Percentiles rank a stretch among this genome's conserved stretches.
phyloP scores from a whole-genome alignment of 495 filamentous ascomycete genomes.

The Penicillium argentinense region DNA sequence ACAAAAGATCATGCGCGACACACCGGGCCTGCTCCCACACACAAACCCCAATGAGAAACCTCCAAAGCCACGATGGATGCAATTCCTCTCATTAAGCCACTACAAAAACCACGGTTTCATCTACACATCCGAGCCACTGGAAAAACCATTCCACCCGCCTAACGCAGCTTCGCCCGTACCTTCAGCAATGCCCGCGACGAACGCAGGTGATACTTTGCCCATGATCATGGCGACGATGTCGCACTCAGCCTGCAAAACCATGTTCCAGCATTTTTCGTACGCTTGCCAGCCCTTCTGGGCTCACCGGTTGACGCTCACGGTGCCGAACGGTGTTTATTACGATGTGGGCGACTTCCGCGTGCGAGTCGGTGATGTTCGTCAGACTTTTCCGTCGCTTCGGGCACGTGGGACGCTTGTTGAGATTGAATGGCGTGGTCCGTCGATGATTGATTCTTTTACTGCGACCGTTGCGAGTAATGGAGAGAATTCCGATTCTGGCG shows the following conservation, averaged over 20 bases:
- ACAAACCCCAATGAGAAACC: slow-evolving; percentile 25
- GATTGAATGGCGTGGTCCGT: slow-evolving; percentile 45
- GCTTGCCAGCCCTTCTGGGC: slow-evolving; percentile 49
- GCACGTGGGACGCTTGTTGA: slow-evolving; percentile 44
- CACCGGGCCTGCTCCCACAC: slow-evolving; percentile 42
- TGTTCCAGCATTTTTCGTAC: slow-evolving; percentile 47
- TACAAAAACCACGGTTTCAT: slow-evolving; percentile 45
- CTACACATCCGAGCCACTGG: slow-evolving; percentile 39
- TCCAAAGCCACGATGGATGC: slow-evolving; percentile 40
- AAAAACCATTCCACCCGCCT: slow-evolving; percentile 15
- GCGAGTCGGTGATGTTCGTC: slow-evolving; percentile 45
- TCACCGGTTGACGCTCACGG: slow-evolving; percentile 40
- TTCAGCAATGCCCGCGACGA: not conserved
- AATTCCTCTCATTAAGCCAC: slow-evolving; percentile 44
- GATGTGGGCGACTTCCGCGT: slow-evolving; percentile 48
- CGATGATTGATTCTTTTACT: slow-evolving; percentile 32
- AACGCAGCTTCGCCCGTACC: not conserved
- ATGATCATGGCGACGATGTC: slow-evolving; percentile 48
- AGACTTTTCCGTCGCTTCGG: slow-evolving; percentile 38
- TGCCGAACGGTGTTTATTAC: slow-evolving; percentile 42
- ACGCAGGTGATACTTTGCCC: slow-evolving; percentile 1
- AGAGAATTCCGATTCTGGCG: slow-evolving; percentile 24
- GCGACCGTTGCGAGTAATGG: slow-evolving; percentile 1
- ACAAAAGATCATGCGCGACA: slow-evolving; percentile 49
- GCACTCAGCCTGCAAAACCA: slow-evolving; percentile 26